phyloP scores from a whole-genome alignment of 768 basidiomycete species.

The Russula virescens region DNA sequence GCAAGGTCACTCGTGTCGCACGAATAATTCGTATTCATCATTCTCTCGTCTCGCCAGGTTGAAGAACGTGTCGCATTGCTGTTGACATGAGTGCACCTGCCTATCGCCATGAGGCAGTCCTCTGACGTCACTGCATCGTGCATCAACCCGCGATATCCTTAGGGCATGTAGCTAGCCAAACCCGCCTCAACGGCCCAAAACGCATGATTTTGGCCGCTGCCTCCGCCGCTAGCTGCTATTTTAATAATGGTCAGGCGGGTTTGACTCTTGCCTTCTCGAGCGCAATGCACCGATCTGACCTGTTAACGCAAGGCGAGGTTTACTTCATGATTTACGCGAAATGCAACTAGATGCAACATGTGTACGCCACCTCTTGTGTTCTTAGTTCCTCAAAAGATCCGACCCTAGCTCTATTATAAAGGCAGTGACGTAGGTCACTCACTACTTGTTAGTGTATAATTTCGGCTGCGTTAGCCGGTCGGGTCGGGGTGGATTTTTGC shows the following conservation, averaged over 20 bases:
- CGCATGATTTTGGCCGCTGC: not conserved
- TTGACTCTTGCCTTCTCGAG: not conserved
- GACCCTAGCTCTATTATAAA: not conserved
- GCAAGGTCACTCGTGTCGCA: not conserved
- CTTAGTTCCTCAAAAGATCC: not conserved
- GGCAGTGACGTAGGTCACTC: not conserved
- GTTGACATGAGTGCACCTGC: not conserved
- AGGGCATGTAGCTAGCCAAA: not conserved
- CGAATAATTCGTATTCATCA: not conserved
- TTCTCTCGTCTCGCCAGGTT: not conserved
- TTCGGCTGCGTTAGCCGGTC: not conserved
- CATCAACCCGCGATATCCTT: not conserved
- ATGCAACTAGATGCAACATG: too few relatives aligned
- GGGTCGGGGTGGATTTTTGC: not conserved
- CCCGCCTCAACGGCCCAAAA: not conserved
- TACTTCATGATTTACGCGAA: not conserved
- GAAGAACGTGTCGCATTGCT: not conserved
- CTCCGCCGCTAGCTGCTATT: not conserved
- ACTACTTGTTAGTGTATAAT: not conserved
- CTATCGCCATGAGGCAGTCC: conserved; percentile 5
- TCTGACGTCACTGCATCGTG: conserved; percentile 6
- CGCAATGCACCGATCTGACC: not conserved
- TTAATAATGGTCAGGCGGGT: not conserved
- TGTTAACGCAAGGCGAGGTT: not conserved
- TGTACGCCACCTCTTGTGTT: not conserved